phyloP scores from a whole-genome alignment of 139 green algal species.

The Pseudopediastrum boryanum region DNA sequence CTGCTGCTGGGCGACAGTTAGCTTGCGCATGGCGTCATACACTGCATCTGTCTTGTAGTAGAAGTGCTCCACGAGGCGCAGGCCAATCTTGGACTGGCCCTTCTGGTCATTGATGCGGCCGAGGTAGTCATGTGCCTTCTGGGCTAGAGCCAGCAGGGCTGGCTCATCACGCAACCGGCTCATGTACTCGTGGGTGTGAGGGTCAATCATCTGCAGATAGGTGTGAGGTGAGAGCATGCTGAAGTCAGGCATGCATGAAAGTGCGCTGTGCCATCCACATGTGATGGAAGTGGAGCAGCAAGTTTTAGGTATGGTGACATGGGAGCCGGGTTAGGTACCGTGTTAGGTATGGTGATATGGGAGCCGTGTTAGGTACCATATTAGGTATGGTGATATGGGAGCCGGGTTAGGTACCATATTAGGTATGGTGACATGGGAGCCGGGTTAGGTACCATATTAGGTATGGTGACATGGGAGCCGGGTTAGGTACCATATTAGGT shows the following conservation, averaged over 20 bases:
- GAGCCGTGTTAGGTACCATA: too few species aligned
- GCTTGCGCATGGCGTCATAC: slow-evolving; percentile 86
- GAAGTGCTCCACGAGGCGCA: slow-evolving; percentile 93
- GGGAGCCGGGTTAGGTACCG: too few species aligned
- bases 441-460: too few species aligned
- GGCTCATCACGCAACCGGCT: slow-evolving; percentile 93
- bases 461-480: too few species aligned
- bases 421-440: too few species aligned
- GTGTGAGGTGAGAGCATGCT: background rate
- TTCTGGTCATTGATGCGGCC: slow-evolving; percentile 40
- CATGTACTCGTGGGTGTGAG: slow-evolving; percentile 98
- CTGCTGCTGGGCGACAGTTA: slow-evolving; percentile 69
- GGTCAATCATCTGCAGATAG: slow-evolving; percentile 84
- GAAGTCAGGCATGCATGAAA: background rate
- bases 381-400: too few species aligned
- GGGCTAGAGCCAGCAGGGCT: slow-evolving; percentile 86
- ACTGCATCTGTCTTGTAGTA: slow-evolving; percentile 95
- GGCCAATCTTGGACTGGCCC: slow-evolving; percentile 53
- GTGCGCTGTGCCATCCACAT: too few species aligned
- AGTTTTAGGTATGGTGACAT: too few species aligned
- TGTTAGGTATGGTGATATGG: too few species aligned
- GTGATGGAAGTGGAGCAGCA: too few species aligned
- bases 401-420: too few species aligned
- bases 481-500: too few species aligned
- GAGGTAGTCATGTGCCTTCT: slow-evolving; percentile 76